These are phyloP conservation scores for Herpetomonas muscarum DNA, from an alignment of 208 protist genomes.

Conservation along the genomic window DNA sequence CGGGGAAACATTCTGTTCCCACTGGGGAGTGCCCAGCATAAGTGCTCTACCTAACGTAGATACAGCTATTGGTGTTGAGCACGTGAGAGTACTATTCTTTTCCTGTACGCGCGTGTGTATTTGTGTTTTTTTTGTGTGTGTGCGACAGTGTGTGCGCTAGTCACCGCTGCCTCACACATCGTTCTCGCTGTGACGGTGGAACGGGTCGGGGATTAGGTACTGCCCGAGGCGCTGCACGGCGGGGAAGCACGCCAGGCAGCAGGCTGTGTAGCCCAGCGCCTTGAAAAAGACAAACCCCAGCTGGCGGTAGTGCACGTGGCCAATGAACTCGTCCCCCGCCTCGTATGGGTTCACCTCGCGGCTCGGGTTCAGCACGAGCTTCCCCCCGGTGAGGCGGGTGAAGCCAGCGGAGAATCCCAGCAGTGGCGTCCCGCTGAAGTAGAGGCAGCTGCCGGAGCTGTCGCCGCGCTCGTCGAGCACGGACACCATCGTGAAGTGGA, in stretches of 20 bases:
- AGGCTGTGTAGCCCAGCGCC: conserved; percentile 42
- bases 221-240: conserved; percentile 57
- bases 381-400: conserved; percentile 49
- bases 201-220: conserved; percentile 61
- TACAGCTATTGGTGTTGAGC: no score
- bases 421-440: conserved; percentile 82
- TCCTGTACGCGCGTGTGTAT: no score
- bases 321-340: conserved; percentile 68
- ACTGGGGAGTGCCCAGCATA: no score
- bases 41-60: no score
- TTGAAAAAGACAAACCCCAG: conserved; percentile 77
- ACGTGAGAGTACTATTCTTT: no score
- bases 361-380: conserved; percentile 70
- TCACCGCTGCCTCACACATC: conserved; percentile 6
- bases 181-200: conserved; percentile 70
- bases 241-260: conserved; percentile 67
- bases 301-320: conserved; percentile 71
- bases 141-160: background rate
- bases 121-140: no score
- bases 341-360: conserved; percentile 56
- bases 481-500: conserved; percentile 82
- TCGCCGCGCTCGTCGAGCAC: conserved; percentile 79
- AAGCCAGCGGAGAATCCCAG: conserved; percentile 68
- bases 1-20: no score
- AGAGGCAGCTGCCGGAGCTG: conserved; percentile 73